Conservation (phyloP, 2,329 filamentous ascomycete species). For the Ceratocystis alfenasii region DNA sequence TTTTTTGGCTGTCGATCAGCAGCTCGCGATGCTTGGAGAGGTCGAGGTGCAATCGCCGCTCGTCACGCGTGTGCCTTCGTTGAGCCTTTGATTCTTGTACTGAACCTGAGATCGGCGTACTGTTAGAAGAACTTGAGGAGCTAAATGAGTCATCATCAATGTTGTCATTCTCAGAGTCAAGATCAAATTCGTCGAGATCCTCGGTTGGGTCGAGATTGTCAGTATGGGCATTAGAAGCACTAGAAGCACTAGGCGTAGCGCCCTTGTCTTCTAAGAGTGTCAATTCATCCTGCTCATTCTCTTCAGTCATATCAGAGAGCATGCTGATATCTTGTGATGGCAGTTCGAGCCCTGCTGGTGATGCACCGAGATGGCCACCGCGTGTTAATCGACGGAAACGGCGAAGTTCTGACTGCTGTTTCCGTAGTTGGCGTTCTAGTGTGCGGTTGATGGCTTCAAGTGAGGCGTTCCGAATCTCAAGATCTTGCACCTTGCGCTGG, state of each 20-base stretch:
- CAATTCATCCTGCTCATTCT: conserved; percentile 26
- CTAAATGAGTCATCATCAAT: conserved; percentile 39
- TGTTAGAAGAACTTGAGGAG: conserved; percentile 41
- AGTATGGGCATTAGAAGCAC: neutral
- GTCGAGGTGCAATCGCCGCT: conserved; percentile 72
- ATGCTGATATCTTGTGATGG: conserved; percentile 33
- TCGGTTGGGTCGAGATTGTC: conserved; percentile 29
- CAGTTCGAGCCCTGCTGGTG: conserved; percentile 33
- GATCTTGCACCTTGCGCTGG: conserved; percentile 87
- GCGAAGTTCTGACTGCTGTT: conserved; percentile 78
- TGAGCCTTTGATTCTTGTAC: conserved; percentile 34
- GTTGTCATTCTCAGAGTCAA: conserved; percentile 35
- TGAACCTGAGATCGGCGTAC: conserved; percentile 32
- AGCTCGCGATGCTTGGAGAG: conserved; percentile 80
- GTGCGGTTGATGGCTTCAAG: conserved; percentile 90
- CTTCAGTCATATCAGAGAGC: conserved; percentile 42
- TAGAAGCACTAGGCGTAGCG: neutral
- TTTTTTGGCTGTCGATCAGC: conserved; percentile 79
- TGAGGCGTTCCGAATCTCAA: conserved; percentile 94
- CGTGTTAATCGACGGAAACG: conserved; percentile 77
- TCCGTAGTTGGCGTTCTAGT: conserved; percentile 78
- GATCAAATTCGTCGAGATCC: conserved; percentile 33
- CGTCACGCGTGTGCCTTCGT: conserved; percentile 57
- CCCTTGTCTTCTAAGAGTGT: conserved; percentile 7
- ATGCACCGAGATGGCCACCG: conserved; percentile 57